A percentile compares a stretch with the other conserved stretches of the same genome.
Conservation (phyloP, 2,329 filamentous ascomycete species). For the Cadophora luteo-olivacea region DNA sequence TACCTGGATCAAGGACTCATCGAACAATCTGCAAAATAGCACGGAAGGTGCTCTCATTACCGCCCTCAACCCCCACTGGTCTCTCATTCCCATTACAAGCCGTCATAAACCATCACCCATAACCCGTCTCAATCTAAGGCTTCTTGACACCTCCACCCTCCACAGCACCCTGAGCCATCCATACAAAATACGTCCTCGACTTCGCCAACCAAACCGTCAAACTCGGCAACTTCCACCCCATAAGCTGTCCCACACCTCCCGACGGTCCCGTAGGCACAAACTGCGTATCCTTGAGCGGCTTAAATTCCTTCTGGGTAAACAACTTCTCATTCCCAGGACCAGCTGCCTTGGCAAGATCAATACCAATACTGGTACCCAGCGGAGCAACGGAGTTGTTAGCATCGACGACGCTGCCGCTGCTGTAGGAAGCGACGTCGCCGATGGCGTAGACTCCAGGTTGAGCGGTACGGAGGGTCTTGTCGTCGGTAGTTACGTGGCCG, state of each 20-base stretch:
- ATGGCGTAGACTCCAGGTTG: slow-evolving; percentile 53
- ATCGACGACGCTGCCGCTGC: slow-evolving; percentile 50
- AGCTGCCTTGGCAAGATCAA: slow-evolving; percentile 48
- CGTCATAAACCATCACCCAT: background rate
- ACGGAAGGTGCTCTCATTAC: too few species aligned
- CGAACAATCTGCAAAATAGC: too few species aligned
- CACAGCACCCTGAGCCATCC: slow-evolving; percentile 38
- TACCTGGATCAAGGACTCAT: background rate
- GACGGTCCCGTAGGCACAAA: slow-evolving; percentile 48
- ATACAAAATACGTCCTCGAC: slow-evolving; percentile 45
- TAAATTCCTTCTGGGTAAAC: slow-evolving; percentile 38
- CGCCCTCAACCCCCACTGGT: background rate
- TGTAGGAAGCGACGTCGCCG: slow-evolving; percentile 54
- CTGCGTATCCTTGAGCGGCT: slow-evolving; percentile 45
- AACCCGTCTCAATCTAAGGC: slow-evolving; percentile 6
- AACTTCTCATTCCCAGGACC: slow-evolving; percentile 12
- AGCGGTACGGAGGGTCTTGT: slow-evolving; percentile 50
- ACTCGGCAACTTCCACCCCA: slow-evolving; percentile 48
- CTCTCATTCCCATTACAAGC: slow-evolving; percentile 2
- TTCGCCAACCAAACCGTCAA: slow-evolving; percentile 48
- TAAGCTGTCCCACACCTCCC: slow-evolving; percentile 47
- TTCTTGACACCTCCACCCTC: slow-evolving; percentile 25
- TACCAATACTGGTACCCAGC: slow-evolving; percentile 52
- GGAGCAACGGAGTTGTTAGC: slow-evolving; percentile 49
- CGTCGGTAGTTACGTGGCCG: slow-evolving; percentile 57